A percentile compares a stretch with the other conserved stretches of the same genome.
phyloP scores from a whole-genome alignment of 495 filamentous ascomycete species.

The Xylaria intraflava region DNA sequence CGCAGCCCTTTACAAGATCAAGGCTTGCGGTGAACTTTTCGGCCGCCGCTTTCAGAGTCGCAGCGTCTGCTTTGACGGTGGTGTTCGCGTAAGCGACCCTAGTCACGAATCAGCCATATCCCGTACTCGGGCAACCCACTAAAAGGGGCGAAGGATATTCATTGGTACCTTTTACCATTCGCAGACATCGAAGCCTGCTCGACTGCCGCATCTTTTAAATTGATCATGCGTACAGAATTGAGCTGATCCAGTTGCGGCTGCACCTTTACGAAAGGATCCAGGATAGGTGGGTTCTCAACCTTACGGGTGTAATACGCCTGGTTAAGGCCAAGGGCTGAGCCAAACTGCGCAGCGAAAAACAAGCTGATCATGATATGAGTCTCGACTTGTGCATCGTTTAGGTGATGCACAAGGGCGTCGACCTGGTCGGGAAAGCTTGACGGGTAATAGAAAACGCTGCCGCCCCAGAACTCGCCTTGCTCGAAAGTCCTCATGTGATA shows the following conservation, averaged over 20 bases:
- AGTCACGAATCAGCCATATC: background rate
- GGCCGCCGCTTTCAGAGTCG: background rate
- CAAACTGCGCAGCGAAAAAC: background rate
- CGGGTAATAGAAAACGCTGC: constrained; percentile 7
- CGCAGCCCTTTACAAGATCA: background rate
- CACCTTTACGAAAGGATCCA: background rate
- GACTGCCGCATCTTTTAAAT: background rate
- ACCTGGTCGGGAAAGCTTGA: no score
- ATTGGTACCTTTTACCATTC: background rate
- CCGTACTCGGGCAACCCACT: background rate
- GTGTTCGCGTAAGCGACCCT: background rate
- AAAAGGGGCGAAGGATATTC: no score
- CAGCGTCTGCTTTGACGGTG: background rate
- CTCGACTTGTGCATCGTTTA: background rate
- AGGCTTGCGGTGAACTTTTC: background rate
- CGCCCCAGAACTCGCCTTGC: constrained; percentile 4
- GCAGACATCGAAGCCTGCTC: background rate
- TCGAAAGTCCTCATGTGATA: constrained; percentile 26
- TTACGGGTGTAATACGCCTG: background rate
- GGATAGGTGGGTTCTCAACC: background rate
- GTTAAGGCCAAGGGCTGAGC: background rate
- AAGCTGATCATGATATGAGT: background rate
- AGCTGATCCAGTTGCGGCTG: background rate
- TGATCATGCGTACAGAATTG: background rate
- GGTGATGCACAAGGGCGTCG: background rate